Evolutionary conservation across 2,329 filamentous ascomycete genomes (phyloP).

Genomic region (Blastomyces parvus): DNA sequence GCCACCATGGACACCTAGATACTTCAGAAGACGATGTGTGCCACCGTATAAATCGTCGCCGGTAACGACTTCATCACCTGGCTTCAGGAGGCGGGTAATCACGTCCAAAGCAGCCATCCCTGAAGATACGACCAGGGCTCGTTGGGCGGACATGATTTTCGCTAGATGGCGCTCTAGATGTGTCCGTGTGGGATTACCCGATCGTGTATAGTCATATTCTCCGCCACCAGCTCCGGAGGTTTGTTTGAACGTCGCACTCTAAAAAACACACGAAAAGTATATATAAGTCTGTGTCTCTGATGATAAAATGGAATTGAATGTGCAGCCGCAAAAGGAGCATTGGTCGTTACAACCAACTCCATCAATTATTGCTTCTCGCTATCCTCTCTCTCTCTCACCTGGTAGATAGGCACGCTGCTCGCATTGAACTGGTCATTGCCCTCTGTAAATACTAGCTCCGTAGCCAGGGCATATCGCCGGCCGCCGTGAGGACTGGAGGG

Average conservation of each 20-base stretch:
- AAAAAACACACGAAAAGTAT: too few species aligned
- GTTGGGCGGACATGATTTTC: conserved; percentile 95
- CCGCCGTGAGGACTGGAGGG: conserved; percentile 82
- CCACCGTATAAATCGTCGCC: conserved; percentile 96
- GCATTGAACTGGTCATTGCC: conserved; percentile 94
- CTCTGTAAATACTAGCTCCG: conserved; percentile 93
- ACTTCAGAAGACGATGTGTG: conserved; percentile 86
- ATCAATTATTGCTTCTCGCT: background rate
- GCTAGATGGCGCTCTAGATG: conserved; percentile 94
- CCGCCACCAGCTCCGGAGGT: conserved; percentile 65
- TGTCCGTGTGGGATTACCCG: conserved; percentile 90
- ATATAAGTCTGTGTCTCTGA: background rate
- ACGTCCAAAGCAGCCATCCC: conserved; percentile 97
- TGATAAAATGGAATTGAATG: background rate
- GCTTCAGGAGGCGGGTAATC: conserved; percentile 79
- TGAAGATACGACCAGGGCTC: conserved; percentile 85
- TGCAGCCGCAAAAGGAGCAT: background rate
- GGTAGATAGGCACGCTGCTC: conserved; percentile 94
- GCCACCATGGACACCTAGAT: conserved; percentile 76
- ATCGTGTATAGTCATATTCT: conserved; percentile 98
- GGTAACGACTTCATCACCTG: conserved; percentile 93
- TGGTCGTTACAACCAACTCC: background rate
- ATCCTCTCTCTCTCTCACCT: conserved; percentile 42
- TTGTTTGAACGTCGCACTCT: conserved; percentile 97
- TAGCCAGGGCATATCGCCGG: conserved; percentile 84